phyloP scores from a whole-genome alignment of 805 yeast species.

The Lachancea dasiensis region DNA sequence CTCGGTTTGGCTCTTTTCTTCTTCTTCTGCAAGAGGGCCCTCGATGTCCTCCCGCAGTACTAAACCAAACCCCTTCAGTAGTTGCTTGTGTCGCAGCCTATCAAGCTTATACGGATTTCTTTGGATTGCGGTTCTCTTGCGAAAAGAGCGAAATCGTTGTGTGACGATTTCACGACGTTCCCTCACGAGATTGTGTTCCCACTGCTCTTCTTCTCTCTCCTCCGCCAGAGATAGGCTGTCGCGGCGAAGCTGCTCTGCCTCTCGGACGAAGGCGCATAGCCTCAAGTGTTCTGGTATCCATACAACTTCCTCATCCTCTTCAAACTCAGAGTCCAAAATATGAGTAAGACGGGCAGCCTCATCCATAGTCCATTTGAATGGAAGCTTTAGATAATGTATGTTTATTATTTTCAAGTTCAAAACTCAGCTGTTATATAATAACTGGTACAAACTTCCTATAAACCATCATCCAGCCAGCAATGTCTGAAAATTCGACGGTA shows the following conservation, averaged over 20 bases:
- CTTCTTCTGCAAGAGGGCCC: background rate
- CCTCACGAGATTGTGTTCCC: background rate
- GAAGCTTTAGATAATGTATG: background rate
- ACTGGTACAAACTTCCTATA: background rate
- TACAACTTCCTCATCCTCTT: conserved; percentile 13
- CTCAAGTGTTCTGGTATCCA: conserved; percentile 9
- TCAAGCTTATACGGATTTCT: conserved; percentile 33
- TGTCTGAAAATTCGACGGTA: conserved; percentile 2
- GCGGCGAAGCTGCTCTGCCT: background rate
- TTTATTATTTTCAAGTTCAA: conserved; percentile 1
- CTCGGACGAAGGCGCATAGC: background rate
- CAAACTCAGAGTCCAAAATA: conserved; percentile 27
- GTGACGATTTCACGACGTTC: background rate
- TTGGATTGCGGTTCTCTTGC: conserved; percentile 33
- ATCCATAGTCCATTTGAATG: conserved; percentile 10
- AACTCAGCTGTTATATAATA: conserved; percentile 6
- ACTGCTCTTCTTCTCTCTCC: background rate
- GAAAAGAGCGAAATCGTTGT: conserved; percentile 17
- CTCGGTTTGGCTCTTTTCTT: background rate
- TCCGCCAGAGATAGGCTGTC: background rate
- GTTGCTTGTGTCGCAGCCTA: conserved; percentile 28
- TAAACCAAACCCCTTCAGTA: conserved; percentile 27
- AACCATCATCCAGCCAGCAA: background rate
- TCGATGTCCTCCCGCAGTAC: background rate
- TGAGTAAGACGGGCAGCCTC: conserved; percentile 15